Evolutionary conservation across 2,329 filamentous ascomycete genomes (phyloP).

Genomic region (Penicillium palitans): DNA sequence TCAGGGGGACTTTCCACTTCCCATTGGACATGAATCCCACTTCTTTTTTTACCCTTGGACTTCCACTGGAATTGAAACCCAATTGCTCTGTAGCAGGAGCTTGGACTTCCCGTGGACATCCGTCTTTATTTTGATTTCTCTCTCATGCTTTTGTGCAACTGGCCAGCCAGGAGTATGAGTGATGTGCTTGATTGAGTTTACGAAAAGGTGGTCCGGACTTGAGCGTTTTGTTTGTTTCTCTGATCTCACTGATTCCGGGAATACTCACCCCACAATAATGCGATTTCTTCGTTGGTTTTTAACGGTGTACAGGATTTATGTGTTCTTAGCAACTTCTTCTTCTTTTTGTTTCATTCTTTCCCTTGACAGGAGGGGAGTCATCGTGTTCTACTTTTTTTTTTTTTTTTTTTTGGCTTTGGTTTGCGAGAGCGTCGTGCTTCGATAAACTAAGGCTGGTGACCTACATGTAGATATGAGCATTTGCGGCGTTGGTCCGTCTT

Average conservation of each 20-base stretch:
- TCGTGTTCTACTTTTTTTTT: slow-evolving; percentile 29
- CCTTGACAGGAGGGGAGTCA: slow-evolving; percentile 22
- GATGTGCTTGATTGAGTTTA: slow-evolving; percentile 25
- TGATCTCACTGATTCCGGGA: slow-evolving; percentile 22
- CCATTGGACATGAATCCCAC: slow-evolving; percentile 11
- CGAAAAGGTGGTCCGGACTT: slow-evolving; percentile 33
- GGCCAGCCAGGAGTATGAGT: slow-evolving; percentile 26
- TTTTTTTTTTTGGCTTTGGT: slow-evolving; percentile 24
- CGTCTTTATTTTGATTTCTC: slow-evolving; percentile 17
- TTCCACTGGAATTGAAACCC: slow-evolving; percentile 15
- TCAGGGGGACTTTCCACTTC: not conserved
- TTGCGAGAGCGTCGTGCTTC: slow-evolving; percentile 32
- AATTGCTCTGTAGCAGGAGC: slow-evolving; percentile 5
- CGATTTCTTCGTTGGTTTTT: slow-evolving; percentile 15
- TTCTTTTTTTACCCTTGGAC: slow-evolving; percentile 13
- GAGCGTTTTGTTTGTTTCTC: slow-evolving; percentile 21
- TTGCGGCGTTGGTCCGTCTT: slow-evolving; percentile 36
- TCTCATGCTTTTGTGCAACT: slow-evolving; percentile 21
- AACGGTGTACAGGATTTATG: slow-evolving; percentile 20
- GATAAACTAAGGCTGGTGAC: slow-evolving; percentile 37
- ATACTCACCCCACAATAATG: slow-evolving; percentile 20
- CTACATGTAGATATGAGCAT: slow-evolving; percentile 46
- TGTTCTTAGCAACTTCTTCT: slow-evolving; percentile 21
- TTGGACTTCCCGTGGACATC: slow-evolving; percentile 10
- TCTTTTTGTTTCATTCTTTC: slow-evolving; percentile 20